Conservation (phyloP, 331 rosid species). For the Prunus yedoensis region DNA sequence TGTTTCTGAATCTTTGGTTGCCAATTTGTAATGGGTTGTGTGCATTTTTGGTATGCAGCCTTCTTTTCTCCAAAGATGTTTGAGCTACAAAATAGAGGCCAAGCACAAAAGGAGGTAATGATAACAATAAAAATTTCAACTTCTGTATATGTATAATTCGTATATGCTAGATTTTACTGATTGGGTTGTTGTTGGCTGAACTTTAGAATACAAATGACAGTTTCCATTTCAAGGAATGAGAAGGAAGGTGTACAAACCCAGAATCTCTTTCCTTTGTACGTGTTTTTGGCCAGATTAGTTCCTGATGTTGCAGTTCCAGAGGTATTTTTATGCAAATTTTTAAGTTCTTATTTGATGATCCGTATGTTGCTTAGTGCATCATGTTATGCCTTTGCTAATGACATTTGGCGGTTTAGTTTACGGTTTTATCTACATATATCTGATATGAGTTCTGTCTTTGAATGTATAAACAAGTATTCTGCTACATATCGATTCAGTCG, state of each 20-base stretch:
- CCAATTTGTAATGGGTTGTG: slow-evolving; percentile 2
- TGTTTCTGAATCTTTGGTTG: background rate
- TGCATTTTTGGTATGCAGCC: slow-evolving; percentile 49
- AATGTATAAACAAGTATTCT: slow-evolving; percentile 33
- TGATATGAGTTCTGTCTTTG: slow-evolving; percentile 15
- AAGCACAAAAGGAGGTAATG: slow-evolving; percentile 73
- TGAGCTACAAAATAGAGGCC: slow-evolving; percentile 68
- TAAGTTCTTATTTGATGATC: background rate
- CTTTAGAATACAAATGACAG: slow-evolving; percentile 66
- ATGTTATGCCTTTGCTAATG: background rate
- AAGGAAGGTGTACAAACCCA: slow-evolving; percentile 33
- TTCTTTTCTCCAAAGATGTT: slow-evolving; percentile 72
- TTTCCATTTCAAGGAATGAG: slow-evolving; percentile 39
- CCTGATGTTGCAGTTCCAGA: slow-evolving; percentile 36
- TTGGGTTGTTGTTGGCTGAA: slow-evolving; percentile 21
- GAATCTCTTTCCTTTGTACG: slow-evolving; percentile 54
- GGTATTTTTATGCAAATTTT: slow-evolving; percentile 35
- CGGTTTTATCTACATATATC: background rate
- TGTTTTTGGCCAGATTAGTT: slow-evolving; percentile 57
- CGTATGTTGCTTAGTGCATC: background rate
- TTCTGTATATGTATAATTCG: background rate
- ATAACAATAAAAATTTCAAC: background rate
- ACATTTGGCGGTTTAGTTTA: background rate
- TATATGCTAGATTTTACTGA: slow-evolving; percentile 15
- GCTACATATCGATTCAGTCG: slow-evolving; percentile 55